Conservation (phyloP, 2,329 filamentous ascomycete genomes). For the Onygena corvina region DNA sequence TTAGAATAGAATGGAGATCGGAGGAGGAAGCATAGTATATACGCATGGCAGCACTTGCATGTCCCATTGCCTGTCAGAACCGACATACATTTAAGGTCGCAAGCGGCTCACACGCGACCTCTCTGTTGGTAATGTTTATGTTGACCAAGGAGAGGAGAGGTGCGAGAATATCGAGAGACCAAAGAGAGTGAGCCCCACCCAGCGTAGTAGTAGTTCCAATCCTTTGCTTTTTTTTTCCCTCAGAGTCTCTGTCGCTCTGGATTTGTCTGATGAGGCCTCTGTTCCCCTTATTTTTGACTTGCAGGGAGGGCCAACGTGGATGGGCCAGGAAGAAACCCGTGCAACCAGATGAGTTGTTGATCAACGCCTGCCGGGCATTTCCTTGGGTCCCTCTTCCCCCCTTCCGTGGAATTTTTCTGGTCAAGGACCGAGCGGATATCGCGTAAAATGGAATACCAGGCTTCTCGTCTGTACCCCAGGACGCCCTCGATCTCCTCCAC, state of each 20-base stretch:
- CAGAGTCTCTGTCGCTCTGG: neutral
- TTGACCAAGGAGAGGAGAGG: neutral
- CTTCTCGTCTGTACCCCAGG: conserved; percentile 1
- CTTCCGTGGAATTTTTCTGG: neutral
- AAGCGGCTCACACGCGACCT: conserved; percentile 5
- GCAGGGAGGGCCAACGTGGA: conserved; percentile 5
- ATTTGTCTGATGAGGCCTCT: too few relatives aligned
- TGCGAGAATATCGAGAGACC: conserved; percentile 1
- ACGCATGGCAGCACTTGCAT: neutral
- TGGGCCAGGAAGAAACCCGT: conserved; percentile 1
- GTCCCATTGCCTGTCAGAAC: neutral
- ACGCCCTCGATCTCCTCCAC: neutral
- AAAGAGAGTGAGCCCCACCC: neutral
- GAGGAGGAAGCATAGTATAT: too few relatives aligned
- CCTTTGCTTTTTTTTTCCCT: neutral
- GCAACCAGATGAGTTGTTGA: conserved; percentile 6
- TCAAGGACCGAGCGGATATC: neutral
- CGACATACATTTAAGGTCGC: neutral
- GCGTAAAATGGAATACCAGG: neutral
- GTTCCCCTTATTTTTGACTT: neutral
- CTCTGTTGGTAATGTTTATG: conserved; percentile 4
- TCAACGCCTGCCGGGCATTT: neutral
- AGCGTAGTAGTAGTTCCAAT: neutral
- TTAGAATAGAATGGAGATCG: neutral
- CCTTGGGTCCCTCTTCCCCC: neutral